These are phyloP conservation scores for Yamadazyma atlantica DNA, from an alignment of 1,139 yeast species.

Conservation along the genomic window DNA sequence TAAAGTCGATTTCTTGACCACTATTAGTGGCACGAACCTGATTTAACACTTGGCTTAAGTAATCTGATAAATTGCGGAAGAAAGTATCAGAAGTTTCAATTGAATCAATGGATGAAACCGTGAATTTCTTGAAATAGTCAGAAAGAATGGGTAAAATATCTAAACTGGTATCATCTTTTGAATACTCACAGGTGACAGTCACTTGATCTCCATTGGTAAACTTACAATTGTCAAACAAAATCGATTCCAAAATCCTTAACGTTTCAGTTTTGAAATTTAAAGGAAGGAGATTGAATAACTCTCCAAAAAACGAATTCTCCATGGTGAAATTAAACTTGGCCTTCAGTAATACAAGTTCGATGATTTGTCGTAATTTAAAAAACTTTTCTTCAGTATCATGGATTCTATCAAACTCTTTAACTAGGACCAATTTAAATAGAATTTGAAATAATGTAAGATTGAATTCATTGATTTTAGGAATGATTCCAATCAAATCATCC, in stretches of 20 bases:
- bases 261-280: slow-evolving; percentile 31
- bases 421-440: slow-evolving; percentile 26
- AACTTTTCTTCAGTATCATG: slow-evolving; percentile 12
- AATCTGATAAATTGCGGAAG: slow-evolving; percentile 11
- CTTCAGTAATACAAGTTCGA: slow-evolving; percentile 42
- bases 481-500: slow-evolving; percentile 20
- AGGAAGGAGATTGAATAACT: slow-evolving; percentile 32
- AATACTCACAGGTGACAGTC: slow-evolving; percentile 9
- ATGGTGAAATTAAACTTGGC: slow-evolving; percentile 40
- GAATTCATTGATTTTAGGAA: slow-evolving; percentile 43
- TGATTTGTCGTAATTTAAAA: slow-evolving; percentile 23
- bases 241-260: slow-evolving; percentile 28
- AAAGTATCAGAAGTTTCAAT: slow-evolving; percentile 18
- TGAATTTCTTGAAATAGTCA: slow-evolving; percentile 42
- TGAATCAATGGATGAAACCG: slow-evolving; percentile 25
- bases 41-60: slow-evolving; percentile 7
- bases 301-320: slow-evolving; percentile 42
- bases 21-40: neutral
- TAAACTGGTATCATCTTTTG: slow-evolving; percentile 2
- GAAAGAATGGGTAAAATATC: slow-evolving; percentile 31
- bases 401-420: slow-evolving; percentile 17
- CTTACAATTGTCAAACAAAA: slow-evolving; percentile 22
- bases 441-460: slow-evolving; percentile 55
- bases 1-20: slow-evolving; percentile 4
- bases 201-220: slow-evolving; percentile 9